phyloP scores from a whole-genome alignment of 2,329 filamentous ascomycete species.

The Penicillium sp. region DNA sequence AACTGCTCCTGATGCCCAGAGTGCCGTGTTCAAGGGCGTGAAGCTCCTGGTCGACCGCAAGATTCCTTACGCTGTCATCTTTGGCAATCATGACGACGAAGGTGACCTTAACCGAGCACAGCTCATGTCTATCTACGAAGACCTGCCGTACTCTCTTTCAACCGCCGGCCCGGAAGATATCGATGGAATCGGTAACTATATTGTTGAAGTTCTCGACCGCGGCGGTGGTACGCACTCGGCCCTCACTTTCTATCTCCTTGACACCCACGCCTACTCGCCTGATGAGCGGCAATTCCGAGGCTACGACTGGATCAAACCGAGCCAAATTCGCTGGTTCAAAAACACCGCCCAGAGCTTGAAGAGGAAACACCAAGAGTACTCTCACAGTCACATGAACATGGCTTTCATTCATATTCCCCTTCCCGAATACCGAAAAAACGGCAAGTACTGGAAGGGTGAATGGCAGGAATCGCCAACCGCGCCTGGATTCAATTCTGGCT shows the following conservation, averaged over 20 bases:
- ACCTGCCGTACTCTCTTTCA: slow-evolving; percentile 88
- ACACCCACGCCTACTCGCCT: slow-evolving; percentile 90
- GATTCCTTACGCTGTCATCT: slow-evolving; percentile 91
- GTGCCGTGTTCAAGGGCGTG: slow-evolving; percentile 91
- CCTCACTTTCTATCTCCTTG: slow-evolving; percentile 90
- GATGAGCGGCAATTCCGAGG: slow-evolving; percentile 87
- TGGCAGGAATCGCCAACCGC: slow-evolving; percentile 87
- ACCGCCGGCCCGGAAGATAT: slow-evolving; percentile 79
- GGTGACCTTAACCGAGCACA: slow-evolving; percentile 74
- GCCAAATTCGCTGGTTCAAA: slow-evolving; percentile 94
- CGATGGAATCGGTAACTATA: slow-evolving; percentile 93
- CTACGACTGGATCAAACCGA: slow-evolving; percentile 96
- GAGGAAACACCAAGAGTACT: slow-evolving; percentile 80
- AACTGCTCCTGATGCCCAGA: slow-evolving; percentile 87
- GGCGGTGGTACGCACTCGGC: slow-evolving; percentile 83
- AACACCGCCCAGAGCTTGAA: slow-evolving; percentile 75
- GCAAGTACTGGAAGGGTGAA: slow-evolving; percentile 68
- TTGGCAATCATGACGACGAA: slow-evolving; percentile 98
- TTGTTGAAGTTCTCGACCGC: slow-evolving; percentile 84
- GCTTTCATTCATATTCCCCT: slow-evolving; percentile 97
- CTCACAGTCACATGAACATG: slow-evolving; percentile 90
- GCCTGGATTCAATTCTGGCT: slow-evolving; percentile 87
- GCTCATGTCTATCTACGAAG: slow-evolving; percentile 86
- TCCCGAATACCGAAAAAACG: slow-evolving; percentile 76
- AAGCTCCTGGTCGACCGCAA: slow-evolving; percentile 82